phyloP scores from a whole-genome alignment of 768 basidiomycete genomes.

The Hygrocybe punicea region DNA sequence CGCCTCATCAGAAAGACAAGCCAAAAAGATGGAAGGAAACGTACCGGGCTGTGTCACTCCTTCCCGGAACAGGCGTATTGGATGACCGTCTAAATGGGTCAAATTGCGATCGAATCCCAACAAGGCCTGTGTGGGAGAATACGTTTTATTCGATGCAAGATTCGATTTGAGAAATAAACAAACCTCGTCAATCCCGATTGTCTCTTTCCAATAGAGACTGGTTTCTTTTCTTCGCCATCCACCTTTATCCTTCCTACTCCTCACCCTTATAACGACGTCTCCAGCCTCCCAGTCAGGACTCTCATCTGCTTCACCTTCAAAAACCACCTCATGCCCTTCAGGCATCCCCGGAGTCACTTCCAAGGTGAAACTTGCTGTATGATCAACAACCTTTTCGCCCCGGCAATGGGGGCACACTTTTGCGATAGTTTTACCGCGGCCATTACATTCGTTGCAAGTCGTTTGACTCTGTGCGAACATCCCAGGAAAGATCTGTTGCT shows the following conservation, averaged over 20 bases:
- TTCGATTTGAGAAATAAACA: constrained; percentile 16
- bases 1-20: constrained; percentile 70
- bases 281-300: constrained; percentile 95
- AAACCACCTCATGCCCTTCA: constrained; percentile 89
- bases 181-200: constrained; percentile 89
- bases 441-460: constrained; percentile 79
- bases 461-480: constrained; percentile 90
- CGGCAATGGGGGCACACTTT: constrained; percentile 78
- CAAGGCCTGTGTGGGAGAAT: constrained; percentile 67
- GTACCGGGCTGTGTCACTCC: constrained; percentile 90
- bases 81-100: constrained; percentile 87
- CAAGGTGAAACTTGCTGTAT: constrained; percentile 76
- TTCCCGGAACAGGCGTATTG: constrained; percentile 62
- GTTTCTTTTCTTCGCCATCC: constrained; percentile 87
- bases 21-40: constrained; percentile 14
- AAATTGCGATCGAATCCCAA: constrained; percentile 92
- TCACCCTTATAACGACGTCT: constrained; percentile 83
- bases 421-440: constrained; percentile 76
- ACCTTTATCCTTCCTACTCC: constrained; percentile 73
- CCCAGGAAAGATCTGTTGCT: constrained; percentile 95
- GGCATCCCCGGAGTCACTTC: constrained; percentile 87
- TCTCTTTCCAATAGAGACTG: constrained; percentile 89
- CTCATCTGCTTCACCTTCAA: constrained; percentile 97
- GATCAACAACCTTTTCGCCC: constrained; percentile 78
- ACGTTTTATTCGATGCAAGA: constrained; percentile 1